Evolutionary conservation across 1,284 basidiomycete species (phyloP).

Genomic region (Apiotrichum sp.): DNA sequence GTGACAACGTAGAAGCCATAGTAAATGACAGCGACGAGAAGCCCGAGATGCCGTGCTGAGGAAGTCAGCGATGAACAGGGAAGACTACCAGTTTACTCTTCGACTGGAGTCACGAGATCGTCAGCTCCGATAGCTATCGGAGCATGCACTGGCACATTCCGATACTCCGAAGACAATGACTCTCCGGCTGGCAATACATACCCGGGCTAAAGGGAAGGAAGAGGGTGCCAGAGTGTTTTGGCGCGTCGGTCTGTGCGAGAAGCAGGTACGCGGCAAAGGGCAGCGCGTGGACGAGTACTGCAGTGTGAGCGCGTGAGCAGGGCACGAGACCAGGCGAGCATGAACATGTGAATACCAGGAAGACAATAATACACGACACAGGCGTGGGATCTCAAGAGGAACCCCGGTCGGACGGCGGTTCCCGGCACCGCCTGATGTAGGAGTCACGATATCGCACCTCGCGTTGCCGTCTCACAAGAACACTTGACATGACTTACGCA

Average conservation of each 20-base stretch:
- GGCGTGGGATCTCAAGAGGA: no score
- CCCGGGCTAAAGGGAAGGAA: constrained; percentile 27
- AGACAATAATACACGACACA: no score
- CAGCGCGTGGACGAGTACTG: constrained; percentile 25
- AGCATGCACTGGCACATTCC: no score
- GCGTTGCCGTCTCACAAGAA: no score
- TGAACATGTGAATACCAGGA: no score
- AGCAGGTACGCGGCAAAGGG: constrained; percentile 24
- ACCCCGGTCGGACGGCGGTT: no score
- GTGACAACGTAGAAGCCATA: constrained; percentile 9
- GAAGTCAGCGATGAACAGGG: not conserved
- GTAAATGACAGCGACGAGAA: constrained; percentile 15
- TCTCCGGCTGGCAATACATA: constrained; percentile 5
- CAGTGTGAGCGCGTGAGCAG: not conserved
- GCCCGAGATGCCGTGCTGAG: constrained; percentile 16
- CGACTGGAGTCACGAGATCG: not conserved
- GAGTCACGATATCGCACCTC: not conserved
- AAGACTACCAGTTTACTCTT: no score
- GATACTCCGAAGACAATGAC: no score
- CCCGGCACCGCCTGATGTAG: not conserved
- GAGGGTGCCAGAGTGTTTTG: constrained; percentile 15
- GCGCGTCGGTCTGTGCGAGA: constrained; percentile 25
- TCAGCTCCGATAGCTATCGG: no score
- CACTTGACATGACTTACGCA: constrained; percentile 1
- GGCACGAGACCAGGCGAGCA: not conserved